Evolutionary conservation across 1,284 basidiomycete genomes (phyloP).

Genomic region (Sanghuangporus baumii): DNA sequence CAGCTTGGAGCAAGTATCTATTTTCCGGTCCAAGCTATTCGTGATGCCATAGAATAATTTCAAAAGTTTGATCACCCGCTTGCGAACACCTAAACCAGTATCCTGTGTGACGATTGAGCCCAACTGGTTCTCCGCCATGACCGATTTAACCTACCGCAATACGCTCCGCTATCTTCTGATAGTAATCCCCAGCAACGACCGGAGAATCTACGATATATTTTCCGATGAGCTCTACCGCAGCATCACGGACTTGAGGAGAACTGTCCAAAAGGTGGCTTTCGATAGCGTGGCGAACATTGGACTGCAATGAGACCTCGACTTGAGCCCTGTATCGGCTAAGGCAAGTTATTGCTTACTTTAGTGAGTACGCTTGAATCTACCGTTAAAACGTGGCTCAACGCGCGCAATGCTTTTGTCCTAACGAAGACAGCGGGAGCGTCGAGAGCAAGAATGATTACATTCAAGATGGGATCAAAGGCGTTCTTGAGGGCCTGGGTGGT

Average conservation of each 20-base stretch:
- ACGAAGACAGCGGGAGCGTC: conserved; percentile 82
- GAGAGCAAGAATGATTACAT: conserved; percentile 68
- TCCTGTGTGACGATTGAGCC: conserved; percentile 47
- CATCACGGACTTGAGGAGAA: conserved; percentile 91
- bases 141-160: conserved; percentile 60
- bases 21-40: conserved; percentile 51
- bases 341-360: conserved; percentile 41
- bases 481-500: conserved; percentile 66
- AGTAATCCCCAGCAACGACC: conserved; percentile 80
- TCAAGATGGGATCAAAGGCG: conserved; percentile 77
- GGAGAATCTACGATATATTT: conserved; percentile 90
- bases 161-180: conserved; percentile 78
- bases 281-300: conserved; percentile 75
- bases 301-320: conserved; percentile 32
- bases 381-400: conserved; percentile 79
- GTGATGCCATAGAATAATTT: conserved; percentile 75
- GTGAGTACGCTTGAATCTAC: conserved; percentile 81
- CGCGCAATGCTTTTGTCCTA: conserved; percentile 85
- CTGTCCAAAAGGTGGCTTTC: conserved; percentile 86
- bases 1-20: conserved; percentile 83
- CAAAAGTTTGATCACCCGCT: conserved; percentile 91
- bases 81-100: conserved; percentile 87
- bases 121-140: not conserved
- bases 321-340: not conserved
- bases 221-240: conserved; percentile 91